phyloP scores from a whole-genome alignment of 306 rosid species.

The Castanea sativa region DNA sequence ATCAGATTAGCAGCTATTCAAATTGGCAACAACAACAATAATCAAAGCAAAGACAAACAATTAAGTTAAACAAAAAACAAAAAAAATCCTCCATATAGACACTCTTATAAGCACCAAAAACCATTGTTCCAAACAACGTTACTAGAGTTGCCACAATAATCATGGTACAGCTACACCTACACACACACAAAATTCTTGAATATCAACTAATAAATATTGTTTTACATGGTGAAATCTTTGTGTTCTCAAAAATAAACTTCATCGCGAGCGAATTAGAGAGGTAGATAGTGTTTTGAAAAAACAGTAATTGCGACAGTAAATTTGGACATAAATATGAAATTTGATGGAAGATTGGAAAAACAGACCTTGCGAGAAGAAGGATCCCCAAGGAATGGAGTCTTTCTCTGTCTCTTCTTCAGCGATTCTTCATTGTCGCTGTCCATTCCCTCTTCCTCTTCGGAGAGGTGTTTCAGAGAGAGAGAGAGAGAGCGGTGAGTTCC shows the following conservation, averaged over 20 bases:
- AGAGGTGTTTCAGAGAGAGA: background rate
- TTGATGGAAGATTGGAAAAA: background rate
- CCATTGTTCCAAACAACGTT: background rate
- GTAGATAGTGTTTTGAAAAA: too few species aligned
- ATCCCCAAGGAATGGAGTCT: constrained; percentile 23
- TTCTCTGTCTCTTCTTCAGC: constrained; percentile 31
- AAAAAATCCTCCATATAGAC: background rate
- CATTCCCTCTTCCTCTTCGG: constrained; percentile 19
- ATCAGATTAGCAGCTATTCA: background rate
- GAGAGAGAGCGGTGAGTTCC: background rate
- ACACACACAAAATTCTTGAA: too few species aligned
- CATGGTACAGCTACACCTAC: too few species aligned
- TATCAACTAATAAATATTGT: too few species aligned
- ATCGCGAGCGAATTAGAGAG: too few species aligned
- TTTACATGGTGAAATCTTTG: background rate
- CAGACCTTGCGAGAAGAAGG: constrained; percentile 44
- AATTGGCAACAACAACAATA: background rate
- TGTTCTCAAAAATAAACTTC: background rate
- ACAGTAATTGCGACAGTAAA: background rate
- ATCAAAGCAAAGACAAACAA: background rate
- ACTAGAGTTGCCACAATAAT: too few species aligned
- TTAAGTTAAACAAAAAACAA: background rate
- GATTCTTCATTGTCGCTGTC: constrained; percentile 51
- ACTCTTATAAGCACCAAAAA: background rate
- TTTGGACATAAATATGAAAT: background rate